Base-by-base conservation (phyloP, 768 basidiomycete genomes). In the Agrocybe praecox region DNA sequence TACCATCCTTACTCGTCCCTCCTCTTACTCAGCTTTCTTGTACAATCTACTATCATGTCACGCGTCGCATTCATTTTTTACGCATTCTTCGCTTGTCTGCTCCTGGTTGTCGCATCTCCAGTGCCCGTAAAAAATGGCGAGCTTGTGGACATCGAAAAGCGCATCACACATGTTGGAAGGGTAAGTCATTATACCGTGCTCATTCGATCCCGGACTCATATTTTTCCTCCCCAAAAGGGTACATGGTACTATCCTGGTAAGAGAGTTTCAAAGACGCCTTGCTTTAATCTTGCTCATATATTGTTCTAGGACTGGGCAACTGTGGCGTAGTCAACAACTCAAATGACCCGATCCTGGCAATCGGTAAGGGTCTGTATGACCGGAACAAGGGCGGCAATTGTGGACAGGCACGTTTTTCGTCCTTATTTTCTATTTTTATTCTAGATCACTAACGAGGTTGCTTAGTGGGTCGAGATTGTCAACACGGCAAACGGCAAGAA, bases 241-340 rank as follows among this genome's bases (percentile, higher is more conserved):
- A 91, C 89, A 32, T 91, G 81, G 81, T 91, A 81, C 67, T 59
- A 84, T 57, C 80, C 78, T 52, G 84, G 78, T 75, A 18, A 65
- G 71, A 65, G 11, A 40, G 43, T 43, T 55, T 14, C 29, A 11
- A 1, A 42, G 45, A 44, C 5, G 49, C 18, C 29, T 21, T 24
- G 40, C 48, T 40, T 23, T n/a, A 36, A 12, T 46, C 44, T 26
- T 4, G 29, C 26, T 34, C 53, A 52, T 21, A 34, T 57, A 47
- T 24, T 55, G 33, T 54, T 26, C 50, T 47, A 77, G 77, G 76
- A 29, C 64, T 76, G 22, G 89, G 88, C 44, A 88, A 89, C 69
- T 92, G 90, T 65, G 88, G 88, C 23, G 62, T 77, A 36, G 52
- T 44, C 49, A 80, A 88, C 66, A 68, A 47, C 33, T 67, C 81